Base-by-base conservation (phyloP, 352 stramenopile genomes). In the Peronosclerospora sorghi region DNA sequence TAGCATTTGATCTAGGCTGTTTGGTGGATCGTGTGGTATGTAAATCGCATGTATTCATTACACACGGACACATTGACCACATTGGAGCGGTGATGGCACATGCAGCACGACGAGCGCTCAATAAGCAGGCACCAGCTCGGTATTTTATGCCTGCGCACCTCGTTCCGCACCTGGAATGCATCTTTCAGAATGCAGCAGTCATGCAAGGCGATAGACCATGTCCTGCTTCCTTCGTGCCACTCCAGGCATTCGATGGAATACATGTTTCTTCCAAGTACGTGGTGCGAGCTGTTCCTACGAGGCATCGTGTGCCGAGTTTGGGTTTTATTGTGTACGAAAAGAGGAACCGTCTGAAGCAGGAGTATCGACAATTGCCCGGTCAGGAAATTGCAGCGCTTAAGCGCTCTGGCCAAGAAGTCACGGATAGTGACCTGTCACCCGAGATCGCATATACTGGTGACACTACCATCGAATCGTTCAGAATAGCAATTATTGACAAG, bases 31-130 rank as follows among this genome's bases (percentile, higher is more conserved):
- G 60, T 10, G 62, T 69, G 19, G 61, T 56, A 17, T 72, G 35
- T 50, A 88, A 87, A 53, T 63, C 65, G 13, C 59, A 89, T 43
- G 67, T 94, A 14, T 92, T 94, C 59, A 83, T 94, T 54, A 88
- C 82, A 17, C 82, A 94, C 39, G 82, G 82, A 35, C 82, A 94
- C 61, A 48, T 77, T 9, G 82, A 94, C 55, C 82, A 94, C 62
- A 76, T 94, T 42, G 52, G 64, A 4, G 70, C 68, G 0, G 52
- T 92, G 24, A 62, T 72, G 27, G 44, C 54, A 0, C 79, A 92
- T 54, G 79, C 77, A 12, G 73, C 65, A 10, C 74, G 69, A 20
- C 66, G 79, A 24, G 50, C 51, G 6, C 54, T 92, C 32, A 53
- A 70, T 26, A 41, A 63, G 10, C 66, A 77, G 44, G 63, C 62